Percentiles rank a stretch among this genome's conserved stretches.
Conservation (phyloP, 225 moss, liverwort and hornwort genomes). For the Polytrichum commune region DNA sequence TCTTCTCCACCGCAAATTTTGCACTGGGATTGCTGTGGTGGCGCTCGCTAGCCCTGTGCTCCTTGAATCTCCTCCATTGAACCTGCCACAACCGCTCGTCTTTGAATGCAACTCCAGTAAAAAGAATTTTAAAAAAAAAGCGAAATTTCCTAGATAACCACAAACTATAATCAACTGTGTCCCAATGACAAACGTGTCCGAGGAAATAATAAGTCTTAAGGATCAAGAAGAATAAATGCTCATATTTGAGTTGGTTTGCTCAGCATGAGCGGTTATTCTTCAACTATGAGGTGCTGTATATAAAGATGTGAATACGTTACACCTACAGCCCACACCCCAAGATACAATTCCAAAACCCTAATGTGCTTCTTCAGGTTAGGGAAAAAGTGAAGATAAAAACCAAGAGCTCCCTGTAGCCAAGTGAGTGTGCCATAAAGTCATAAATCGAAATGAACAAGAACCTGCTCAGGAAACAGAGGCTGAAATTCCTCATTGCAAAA, state of each 20-base stretch:
- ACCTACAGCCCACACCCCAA: too few relatives aligned
- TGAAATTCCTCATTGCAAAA: too few relatives aligned
- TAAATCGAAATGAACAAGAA: too few relatives aligned
- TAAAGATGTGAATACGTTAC: too few relatives aligned
- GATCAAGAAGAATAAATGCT: background rate
- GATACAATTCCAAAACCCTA: too few relatives aligned
- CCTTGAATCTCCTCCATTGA: slow-evolving; percentile 34
- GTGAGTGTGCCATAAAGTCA: too few relatives aligned
- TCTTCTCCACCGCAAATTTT: slow-evolving; percentile 67
- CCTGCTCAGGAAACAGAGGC: too few relatives aligned
- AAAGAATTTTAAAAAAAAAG: background rate
- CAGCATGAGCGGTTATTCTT: too few relatives aligned
- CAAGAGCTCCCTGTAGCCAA: too few relatives aligned
- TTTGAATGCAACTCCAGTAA: slow-evolving; percentile 2
- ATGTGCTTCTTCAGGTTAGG: too few relatives aligned
- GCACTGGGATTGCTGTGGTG: slow-evolving; percentile 18
- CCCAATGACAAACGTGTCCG: background rate
- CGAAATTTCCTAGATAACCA: background rate
- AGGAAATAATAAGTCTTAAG: background rate
- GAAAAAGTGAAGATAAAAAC: too few relatives aligned
- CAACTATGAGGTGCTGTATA: too few relatives aligned
- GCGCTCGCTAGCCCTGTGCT: slow-evolving; percentile 28
- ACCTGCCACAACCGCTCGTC: slow-evolving; percentile 18
- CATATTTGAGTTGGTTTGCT: background rate
- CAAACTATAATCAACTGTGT: background rate